Evolutionary conservation across 805 yeast species (phyloP).

Genomic region (Candida hungchunana): DNA sequence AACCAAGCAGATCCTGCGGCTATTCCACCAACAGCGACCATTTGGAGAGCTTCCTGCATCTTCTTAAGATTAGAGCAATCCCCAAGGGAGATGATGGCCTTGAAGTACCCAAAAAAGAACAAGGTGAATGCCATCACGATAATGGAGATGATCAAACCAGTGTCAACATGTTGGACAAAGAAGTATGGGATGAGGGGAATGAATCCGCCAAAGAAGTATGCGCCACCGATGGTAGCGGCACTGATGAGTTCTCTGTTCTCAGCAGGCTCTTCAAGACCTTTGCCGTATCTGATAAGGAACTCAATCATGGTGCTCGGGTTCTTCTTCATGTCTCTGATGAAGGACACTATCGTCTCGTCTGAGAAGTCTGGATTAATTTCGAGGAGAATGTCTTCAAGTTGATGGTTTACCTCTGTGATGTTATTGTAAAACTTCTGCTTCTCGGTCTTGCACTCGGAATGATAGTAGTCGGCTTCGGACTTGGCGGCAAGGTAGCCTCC

Average conservation of each 20-base stretch:
- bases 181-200: slow-evolving; percentile 90
- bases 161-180: slow-evolving; percentile 68
- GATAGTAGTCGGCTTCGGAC: slow-evolving; percentile 75
- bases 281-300: slow-evolving; percentile 82
- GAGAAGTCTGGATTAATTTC: slow-evolving; percentile 57
- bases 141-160: slow-evolving; percentile 72
- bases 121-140: slow-evolving; percentile 81
- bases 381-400: slow-evolving; percentile 73
- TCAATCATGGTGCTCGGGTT: slow-evolving; percentile 77
- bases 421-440: slow-evolving; percentile 62
- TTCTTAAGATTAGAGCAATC: slow-evolving; percentile 57
- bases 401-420: slow-evolving; percentile 64
- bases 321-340: slow-evolving; percentile 74
- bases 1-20: slow-evolving; percentile 98
- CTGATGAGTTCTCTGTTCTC: slow-evolving; percentile 85
- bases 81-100: slow-evolving; percentile 83
- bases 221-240: slow-evolving; percentile 84
- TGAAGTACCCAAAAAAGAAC: slow-evolving; percentile 80
- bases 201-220: slow-evolving; percentile 90
- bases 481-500: slow-evolving; percentile 97
- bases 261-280: slow-evolving; percentile 94
- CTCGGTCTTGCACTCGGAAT: slow-evolving; percentile 66
- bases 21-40: slow-evolving; percentile 93
- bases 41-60: slow-evolving; percentile 77
- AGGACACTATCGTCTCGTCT: slow-evolving; percentile 67